Conservation (phyloP, 1,284 basidiomycete genomes). For the Moesziomyces aphidis region DNA sequence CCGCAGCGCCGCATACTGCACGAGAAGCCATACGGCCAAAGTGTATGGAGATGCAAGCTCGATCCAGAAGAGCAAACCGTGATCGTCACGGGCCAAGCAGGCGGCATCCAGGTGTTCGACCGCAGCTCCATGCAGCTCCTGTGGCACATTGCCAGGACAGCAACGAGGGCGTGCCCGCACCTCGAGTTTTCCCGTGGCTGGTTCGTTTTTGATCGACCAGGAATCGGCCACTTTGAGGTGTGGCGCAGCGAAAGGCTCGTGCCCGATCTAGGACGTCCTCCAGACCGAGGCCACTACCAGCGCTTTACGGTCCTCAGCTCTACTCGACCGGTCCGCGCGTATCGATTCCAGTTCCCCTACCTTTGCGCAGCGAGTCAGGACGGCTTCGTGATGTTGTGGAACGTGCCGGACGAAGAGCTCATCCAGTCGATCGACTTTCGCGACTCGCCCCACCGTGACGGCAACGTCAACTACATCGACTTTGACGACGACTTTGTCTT, state of each 20-base stretch:
- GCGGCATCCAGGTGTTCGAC: slow-evolving; percentile 40
- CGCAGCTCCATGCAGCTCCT: slow-evolving; percentile 32
- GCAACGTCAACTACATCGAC: slow-evolving; percentile 61
- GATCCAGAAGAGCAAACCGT: slow-evolving; percentile 54
- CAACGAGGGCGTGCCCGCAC: slow-evolving; percentile 46
- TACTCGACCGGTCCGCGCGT: slow-evolving; percentile 41
- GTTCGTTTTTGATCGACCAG: slow-evolving; percentile 55
- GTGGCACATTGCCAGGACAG: slow-evolving; percentile 40
- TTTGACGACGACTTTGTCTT: slow-evolving; percentile 61
- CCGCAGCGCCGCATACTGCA: slow-evolving; percentile 12
- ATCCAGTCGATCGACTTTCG: slow-evolving; percentile 38
- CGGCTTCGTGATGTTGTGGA: slow-evolving; percentile 37
- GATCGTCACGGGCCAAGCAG: slow-evolving; percentile 40
- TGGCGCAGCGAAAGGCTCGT: slow-evolving; percentile 54
- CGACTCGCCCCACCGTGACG: slow-evolving; percentile 29
- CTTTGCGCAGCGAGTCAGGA: slow-evolving; percentile 48
- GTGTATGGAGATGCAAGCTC: slow-evolving; percentile 59
- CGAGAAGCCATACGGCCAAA: slow-evolving; percentile 5
- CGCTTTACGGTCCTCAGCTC: slow-evolving; percentile 35
- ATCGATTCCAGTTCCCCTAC: slow-evolving; percentile 57
- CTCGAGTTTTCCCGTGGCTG: slow-evolving; percentile 58
- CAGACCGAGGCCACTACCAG: slow-evolving; percentile 50
- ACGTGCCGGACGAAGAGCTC: slow-evolving; percentile 40
- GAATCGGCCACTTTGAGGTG: slow-evolving; percentile 53
- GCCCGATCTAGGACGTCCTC: slow-evolving; percentile 30